phyloP scores from a whole-genome alignment of 192 early-diverging fungal species.

The Tieghemiomyces parasiticus region DNA sequence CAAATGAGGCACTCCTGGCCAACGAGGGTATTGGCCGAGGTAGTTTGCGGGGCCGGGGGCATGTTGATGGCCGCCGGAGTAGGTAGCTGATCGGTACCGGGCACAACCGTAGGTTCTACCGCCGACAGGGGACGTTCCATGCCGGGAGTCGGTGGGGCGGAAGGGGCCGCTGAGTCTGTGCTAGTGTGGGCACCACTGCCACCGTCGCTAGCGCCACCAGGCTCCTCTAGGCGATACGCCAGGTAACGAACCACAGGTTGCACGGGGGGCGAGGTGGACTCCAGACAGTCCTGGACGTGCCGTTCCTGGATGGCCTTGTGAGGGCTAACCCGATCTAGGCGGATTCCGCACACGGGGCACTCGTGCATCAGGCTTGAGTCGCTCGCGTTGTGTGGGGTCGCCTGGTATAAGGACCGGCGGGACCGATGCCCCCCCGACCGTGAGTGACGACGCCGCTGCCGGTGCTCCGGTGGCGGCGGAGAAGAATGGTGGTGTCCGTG shows the following conservation, averaged over 20 bases:
- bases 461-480: too few species aligned
- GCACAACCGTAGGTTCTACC: too few species aligned
- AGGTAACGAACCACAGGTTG: constrained; percentile 9
- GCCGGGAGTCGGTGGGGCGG: background rate
- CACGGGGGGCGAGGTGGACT: constrained; percentile 9
- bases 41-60: background rate
- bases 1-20: constrained; percentile 86
- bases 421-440: too few species aligned
- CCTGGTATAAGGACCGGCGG: too few species aligned
- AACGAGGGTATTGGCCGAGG: constrained; percentile 23
- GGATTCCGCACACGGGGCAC: constrained; percentile 50
- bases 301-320: constrained; percentile 32
- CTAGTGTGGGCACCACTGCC: background rate
- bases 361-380: constrained; percentile 46
- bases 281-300: constrained; percentile 50
- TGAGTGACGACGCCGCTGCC: too few species aligned
- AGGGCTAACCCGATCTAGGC: constrained; percentile 27
- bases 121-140: too few species aligned
- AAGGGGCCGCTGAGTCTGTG: background rate
- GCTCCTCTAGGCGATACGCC: constrained; percentile 8
- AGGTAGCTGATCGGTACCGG: too few species aligned
- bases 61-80: background rate
- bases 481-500: too few species aligned
- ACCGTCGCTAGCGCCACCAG: background rate
- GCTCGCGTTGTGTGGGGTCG: constrained; percentile 14